phyloP scores from a whole-genome alignment of 345 rosid species.

The Populus ilicifolia region DNA sequence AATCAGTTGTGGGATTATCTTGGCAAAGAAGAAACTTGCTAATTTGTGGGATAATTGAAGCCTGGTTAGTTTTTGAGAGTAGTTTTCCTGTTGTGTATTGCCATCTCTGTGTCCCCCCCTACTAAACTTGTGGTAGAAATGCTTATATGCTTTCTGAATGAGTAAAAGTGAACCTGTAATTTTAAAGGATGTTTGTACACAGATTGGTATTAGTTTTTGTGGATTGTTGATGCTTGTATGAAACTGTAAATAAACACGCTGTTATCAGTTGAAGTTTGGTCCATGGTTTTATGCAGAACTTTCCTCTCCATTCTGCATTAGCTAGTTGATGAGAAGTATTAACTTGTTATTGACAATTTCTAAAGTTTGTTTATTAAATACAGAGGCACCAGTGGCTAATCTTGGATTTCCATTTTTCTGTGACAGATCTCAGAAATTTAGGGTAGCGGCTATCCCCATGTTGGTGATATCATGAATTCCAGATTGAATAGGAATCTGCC shows the following conservation, averaged over 20 bases:
- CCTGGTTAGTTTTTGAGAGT: neutral
- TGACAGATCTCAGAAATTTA: conserved; percentile 27
- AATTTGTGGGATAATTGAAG: neutral
- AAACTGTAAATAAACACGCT: neutral
- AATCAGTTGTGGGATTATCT: neutral
- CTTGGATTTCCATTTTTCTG: neutral
- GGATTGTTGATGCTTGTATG: neutral
- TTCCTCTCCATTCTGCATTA: neutral
- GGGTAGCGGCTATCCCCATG: conserved; percentile 29
- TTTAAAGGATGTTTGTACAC: neutral
- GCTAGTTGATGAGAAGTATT: neutral
- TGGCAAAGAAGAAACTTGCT: neutral
- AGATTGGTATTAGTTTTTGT: neutral
- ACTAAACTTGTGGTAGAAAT: neutral
- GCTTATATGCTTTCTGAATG: neutral
- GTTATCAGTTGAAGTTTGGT: neutral
- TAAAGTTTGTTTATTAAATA: neutral
- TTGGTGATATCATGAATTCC: conserved; percentile 18
- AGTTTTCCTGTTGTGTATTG: neutral
- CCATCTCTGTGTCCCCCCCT: neutral
- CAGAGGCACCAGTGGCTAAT: neutral
- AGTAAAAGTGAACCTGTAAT: neutral
- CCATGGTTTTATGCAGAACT: neutral
- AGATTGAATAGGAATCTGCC: conserved; percentile 18
- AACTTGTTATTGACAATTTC: neutral